These are phyloP conservation scores for Pseudozyma tsukubaensis DNA, from an alignment of 1,284 basidiomycete genomes.

Conservation along the genomic window DNA sequence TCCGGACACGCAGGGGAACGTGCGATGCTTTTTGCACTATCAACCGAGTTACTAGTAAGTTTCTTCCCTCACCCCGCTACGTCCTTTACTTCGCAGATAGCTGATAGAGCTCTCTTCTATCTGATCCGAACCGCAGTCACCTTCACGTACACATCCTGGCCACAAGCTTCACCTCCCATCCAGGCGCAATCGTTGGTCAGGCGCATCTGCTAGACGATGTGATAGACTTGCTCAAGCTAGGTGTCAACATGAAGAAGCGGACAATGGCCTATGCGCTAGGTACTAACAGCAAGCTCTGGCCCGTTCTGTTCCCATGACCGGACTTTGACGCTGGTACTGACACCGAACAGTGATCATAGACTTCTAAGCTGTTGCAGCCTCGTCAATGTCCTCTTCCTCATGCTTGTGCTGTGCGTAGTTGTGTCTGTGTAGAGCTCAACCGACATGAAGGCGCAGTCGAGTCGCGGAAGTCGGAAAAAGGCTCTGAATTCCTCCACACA, in stretches of 20 bases:
- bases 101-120: too few species aligned
- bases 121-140: conserved; percentile 74
- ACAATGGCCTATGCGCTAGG: conserved; percentile 82
- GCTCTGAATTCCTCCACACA: conserved; percentile 1
- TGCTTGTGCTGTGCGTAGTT: background rate
- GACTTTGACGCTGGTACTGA: too few species aligned
- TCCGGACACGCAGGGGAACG: conserved; percentile 37
- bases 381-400: background rate
- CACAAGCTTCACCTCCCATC: conserved; percentile 55
- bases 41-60: conserved; percentile 93
- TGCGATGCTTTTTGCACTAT: conserved; percentile 91
- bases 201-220: conserved; percentile 93
- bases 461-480: conserved; percentile 13
- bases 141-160: conserved; percentile 94
- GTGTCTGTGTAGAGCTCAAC: background rate
- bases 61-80: background rate
- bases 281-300: conserved; percentile 51
- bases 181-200: conserved; percentile 78
- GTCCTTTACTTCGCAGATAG: too few species aligned
- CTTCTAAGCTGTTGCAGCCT: background rate
- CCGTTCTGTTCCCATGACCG: conserved; percentile 20
- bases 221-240: conserved; percentile 76
- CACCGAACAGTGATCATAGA: too few species aligned
- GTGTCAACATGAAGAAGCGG: conserved; percentile 75
- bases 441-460: too few species aligned